Conservation (phyloP, 2,329 filamentous ascomycete genomes). For the Curvularia sp. region DNA sequence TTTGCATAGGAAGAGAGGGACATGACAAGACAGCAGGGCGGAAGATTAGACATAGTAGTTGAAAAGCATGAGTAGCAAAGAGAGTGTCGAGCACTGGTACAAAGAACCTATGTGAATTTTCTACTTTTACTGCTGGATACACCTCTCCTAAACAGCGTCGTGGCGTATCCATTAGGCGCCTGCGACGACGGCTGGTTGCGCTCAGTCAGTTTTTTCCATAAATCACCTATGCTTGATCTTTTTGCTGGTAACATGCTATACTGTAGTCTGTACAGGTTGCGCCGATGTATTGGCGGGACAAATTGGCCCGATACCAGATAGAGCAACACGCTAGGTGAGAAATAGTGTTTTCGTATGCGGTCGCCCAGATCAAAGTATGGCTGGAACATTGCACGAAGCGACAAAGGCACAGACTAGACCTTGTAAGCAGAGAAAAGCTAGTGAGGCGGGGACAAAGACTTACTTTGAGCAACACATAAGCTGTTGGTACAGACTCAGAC, state of each 20-base stretch:
- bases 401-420: conserved; percentile 75
- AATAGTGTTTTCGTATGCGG: conserved; percentile 92
- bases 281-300: conserved; percentile 91
- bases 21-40: not conserved
- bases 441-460: conserved; percentile 5
- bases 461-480: conserved; percentile 87
- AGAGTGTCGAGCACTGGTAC: not conserved
- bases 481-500: conserved; percentile 64
- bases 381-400: conserved; percentile 92
- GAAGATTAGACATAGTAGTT: not conserved
- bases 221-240: conserved; percentile 79
- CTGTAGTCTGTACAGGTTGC: conserved; percentile 93
- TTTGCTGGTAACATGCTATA: conserved; percentile 95
- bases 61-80: not conserved
- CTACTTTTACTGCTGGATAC: conserved; percentile 15
- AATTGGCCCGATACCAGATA: conserved; percentile 90
- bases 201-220: conserved; percentile 73
- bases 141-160: conserved; percentile 8
- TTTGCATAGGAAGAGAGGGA: too few species aligned
- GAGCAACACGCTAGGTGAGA: conserved; percentile 85
- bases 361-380: conserved; percentile 96
- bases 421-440: not conserved
- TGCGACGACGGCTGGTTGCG: conserved; percentile 12
- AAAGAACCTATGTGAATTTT: conserved; percentile 5
- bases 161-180: conserved; percentile 15